Evolutionary conservation across 805 yeast species (phyloP).

Genomic region (Zygoascus flipseniorum): DNA sequence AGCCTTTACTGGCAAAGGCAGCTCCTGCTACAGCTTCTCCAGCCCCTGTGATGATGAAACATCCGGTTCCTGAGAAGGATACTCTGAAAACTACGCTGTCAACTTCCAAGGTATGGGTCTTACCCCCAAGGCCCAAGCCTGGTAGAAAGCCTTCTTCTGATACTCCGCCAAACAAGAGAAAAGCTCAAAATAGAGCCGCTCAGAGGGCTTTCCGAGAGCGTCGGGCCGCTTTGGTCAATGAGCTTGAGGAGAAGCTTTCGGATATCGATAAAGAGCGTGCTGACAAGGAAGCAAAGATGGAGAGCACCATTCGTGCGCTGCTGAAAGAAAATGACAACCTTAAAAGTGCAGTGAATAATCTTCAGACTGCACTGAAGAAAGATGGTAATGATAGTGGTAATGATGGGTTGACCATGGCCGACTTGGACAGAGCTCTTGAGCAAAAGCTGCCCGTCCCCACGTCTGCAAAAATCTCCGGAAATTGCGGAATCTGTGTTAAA

Average conservation of each 20-base stretch:
- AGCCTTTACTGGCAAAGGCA: neutral
- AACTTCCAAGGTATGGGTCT: constrained; percentile 73
- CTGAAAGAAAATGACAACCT: constrained; percentile 31
- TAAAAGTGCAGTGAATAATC: constrained; percentile 24
- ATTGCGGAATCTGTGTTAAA: constrained; percentile 59
- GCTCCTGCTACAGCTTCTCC: neutral
- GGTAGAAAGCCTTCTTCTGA: constrained; percentile 57
- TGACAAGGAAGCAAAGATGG: constrained; percentile 34
- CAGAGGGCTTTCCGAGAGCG: constrained; percentile 86
- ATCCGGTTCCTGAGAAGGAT: neutral
- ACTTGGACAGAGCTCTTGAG: constrained; percentile 30
- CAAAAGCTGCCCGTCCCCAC: constrained; percentile 26
- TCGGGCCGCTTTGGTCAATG: constrained; percentile 72
- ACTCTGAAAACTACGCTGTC: constrained; percentile 2
- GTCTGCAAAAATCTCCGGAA: constrained; percentile 13
- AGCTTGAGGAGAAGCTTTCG: constrained; percentile 59
- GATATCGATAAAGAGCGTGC: constrained; percentile 61
- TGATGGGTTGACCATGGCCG: constrained; percentile 15
- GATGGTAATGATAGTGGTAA: neutral
- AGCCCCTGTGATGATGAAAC: neutral
- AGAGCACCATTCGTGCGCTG: constrained; percentile 17
- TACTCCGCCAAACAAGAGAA: constrained; percentile 75
- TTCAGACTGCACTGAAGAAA: constrained; percentile 12
- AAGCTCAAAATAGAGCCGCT: constrained; percentile 91
- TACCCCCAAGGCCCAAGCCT: constrained; percentile 75